Evolutionary conservation across 2,329 filamentous ascomycete species (phyloP).

Genomic region (Pseudonectria buxi): DNA sequence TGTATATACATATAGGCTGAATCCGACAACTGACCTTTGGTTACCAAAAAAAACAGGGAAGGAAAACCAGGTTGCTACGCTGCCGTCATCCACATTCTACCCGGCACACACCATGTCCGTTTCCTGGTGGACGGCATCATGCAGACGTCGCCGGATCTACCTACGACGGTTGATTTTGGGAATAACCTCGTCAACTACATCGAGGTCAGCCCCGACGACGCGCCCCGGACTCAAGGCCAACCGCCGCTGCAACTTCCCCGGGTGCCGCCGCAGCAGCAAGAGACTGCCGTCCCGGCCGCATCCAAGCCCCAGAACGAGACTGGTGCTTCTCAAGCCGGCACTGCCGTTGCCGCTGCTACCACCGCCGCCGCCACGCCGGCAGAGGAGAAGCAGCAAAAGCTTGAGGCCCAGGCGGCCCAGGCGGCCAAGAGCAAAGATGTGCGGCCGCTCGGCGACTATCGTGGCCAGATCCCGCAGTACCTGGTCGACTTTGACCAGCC

Average conservation of each 20-base stretch:
- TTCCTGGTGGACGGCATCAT: conserved; percentile 94
- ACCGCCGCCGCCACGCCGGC: conserved; percentile 4
- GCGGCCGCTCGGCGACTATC: conserved; percentile 55
- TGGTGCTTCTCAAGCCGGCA: conserved; percentile 2
- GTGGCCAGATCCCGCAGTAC: conserved; percentile 72
- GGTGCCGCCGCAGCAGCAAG: conserved; percentile 12
- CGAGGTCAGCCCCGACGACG: conserved; percentile 76
- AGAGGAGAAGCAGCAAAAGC: conserved; percentile 7
- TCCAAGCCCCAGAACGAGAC: conserved; percentile 23
- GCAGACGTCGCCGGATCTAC: conserved; percentile 78
- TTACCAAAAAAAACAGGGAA: conserved; percentile 32
- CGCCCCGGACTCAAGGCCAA: conserved; percentile 24
- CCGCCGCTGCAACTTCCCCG: no score
- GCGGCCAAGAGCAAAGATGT: conserved; percentile 49
- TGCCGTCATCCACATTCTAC: conserved; percentile 73
- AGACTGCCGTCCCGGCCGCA: conserved; percentile 23
- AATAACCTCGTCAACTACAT: conserved; percentile 99
- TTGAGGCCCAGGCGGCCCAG: conserved; percentile 12
- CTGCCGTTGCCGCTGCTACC: conserved; percentile 4
- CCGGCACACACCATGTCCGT: conserved; percentile 92
- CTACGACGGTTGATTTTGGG: conserved; percentile 94
- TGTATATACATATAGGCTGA: neutral
- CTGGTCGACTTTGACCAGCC: conserved; percentile 79
- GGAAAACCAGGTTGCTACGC: conserved; percentile 60
- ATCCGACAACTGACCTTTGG: conserved; percentile 13